These are phyloP conservation scores for Trichosanthes truncata DNA, from an alignment of 306 rosid species.

Conservation along the genomic window DNA sequence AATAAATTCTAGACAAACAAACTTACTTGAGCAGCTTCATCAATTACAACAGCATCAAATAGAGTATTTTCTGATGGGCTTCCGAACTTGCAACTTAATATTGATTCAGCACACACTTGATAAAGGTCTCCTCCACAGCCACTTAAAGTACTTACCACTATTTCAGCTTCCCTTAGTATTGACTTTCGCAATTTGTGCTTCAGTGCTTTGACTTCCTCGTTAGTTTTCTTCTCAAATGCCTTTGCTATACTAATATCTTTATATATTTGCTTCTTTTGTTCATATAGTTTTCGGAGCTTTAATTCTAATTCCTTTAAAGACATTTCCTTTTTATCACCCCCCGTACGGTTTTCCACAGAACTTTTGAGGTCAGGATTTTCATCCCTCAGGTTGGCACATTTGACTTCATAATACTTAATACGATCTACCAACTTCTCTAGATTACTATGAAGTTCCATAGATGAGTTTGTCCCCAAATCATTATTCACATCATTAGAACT, in stretches of 20 bases:
- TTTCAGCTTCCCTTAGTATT: slow-evolving; percentile 84
- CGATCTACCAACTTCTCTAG: slow-evolving; percentile 72
- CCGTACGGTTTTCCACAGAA: slow-evolving; percentile 23
- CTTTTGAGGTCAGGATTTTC: slow-evolving; percentile 36
- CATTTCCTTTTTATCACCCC: slow-evolving; percentile 44
- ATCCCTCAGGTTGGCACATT: slow-evolving; percentile 65
- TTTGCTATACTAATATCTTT: slow-evolving; percentile 70
- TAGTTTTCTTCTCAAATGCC: slow-evolving; percentile 66
- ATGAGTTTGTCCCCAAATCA: slow-evolving; percentile 41
- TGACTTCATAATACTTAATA: slow-evolving; percentile 70
- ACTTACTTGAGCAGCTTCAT: slow-evolving; percentile 95
- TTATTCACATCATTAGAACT: slow-evolving; percentile 40
- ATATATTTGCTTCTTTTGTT: slow-evolving; percentile 75
- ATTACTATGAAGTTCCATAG: slow-evolving; percentile 46
- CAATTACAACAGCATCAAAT: slow-evolving; percentile 84
- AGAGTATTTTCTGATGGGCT: slow-evolving; percentile 72
- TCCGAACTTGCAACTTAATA: slow-evolving; percentile 59
- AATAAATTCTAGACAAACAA: slow-evolving; percentile 15
- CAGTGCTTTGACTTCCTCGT: slow-evolving; percentile 61
- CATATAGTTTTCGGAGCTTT: slow-evolving; percentile 65
- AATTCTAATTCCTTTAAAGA: slow-evolving; percentile 49
- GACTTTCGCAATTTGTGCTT: slow-evolving; percentile 72
- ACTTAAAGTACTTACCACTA: slow-evolving; percentile 85
- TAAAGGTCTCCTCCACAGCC: slow-evolving; percentile 91
- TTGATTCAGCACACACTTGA: slow-evolving; percentile 79